Evolutionary conservation across 2,329 filamentous ascomycete genomes (phyloP).

Genomic region (Neoascochyta sp.): DNA sequence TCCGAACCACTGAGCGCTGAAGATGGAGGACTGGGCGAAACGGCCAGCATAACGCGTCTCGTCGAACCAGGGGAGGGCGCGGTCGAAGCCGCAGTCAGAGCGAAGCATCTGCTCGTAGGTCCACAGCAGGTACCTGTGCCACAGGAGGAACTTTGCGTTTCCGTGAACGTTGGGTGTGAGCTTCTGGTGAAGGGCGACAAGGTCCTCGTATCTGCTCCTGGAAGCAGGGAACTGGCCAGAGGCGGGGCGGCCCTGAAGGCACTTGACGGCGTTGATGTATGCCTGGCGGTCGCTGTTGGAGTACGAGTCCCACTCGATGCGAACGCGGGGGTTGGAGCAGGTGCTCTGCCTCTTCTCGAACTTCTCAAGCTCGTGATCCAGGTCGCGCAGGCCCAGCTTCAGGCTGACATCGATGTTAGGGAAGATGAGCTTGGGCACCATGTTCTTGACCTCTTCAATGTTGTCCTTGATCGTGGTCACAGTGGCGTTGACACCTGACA

Average conservation of each 20-base stretch:
- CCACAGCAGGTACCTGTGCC: conserved; percentile 45
- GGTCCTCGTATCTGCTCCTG: conserved; percentile 33
- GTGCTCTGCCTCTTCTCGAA: conserved; percentile 14
- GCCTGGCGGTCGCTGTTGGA: conserved; percentile 20
- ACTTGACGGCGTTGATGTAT: conserved; percentile 29
- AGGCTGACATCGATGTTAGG: conserved; percentile 2
- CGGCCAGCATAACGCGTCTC: conserved; percentile 31
- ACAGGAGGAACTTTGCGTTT: conserved; percentile 40
- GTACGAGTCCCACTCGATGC: conserved; percentile 31
- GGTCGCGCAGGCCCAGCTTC: conserved; percentile 3
- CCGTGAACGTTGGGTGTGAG: conserved; percentile 33
- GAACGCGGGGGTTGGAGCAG: conserved; percentile 29
- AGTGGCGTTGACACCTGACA: conserved; percentile 10
- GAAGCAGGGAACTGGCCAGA: conserved; percentile 25
- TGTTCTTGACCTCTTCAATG: conserved; percentile 8
- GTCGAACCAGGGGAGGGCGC: conserved; percentile 40
- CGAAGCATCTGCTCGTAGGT: conserved; percentile 43
- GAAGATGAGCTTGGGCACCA: conserved; percentile 7
- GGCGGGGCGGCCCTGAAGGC: conserved; percentile 20
- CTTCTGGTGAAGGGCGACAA: conserved; percentile 34
- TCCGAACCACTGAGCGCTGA: conserved; percentile 28
- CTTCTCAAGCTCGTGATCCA: conserved; percentile 8
- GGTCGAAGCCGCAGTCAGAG: conserved; percentile 43
- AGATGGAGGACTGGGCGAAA: conserved; percentile 29
- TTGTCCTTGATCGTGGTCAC: conserved; percentile 15